phyloP scores from a whole-genome alignment of 2,329 filamentous ascomycete species.

The Claviceps sp. region DNA sequence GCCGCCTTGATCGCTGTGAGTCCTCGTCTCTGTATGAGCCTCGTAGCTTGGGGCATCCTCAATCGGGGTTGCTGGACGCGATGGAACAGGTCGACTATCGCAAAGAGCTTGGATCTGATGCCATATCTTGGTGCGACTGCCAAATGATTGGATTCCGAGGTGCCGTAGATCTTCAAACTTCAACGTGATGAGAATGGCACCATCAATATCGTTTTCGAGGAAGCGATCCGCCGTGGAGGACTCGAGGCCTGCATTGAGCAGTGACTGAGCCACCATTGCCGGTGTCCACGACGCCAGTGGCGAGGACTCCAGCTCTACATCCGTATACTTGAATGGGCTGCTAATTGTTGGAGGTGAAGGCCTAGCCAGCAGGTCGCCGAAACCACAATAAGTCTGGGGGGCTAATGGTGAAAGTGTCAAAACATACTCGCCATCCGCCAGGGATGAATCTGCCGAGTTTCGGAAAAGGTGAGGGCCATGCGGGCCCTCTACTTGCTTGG shows the following conservation, averaged over 20 bases:
- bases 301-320: conserved; percentile 42
- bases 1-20: conserved; percentile 18
- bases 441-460: conserved; percentile 40
- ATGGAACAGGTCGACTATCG: conserved; percentile 37
- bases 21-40: conserved; percentile 31
- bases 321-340: conserved; percentile 43
- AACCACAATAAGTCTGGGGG: conserved; percentile 40
- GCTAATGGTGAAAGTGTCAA: conserved; percentile 64
- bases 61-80: conserved; percentile 44
- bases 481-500: conserved; percentile 63
- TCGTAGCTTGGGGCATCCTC: conserved; percentile 43
- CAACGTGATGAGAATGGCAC: conserved; percentile 74
- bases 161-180: conserved; percentile 82
- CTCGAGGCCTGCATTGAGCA: conserved; percentile 75
- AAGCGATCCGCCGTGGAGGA: conserved; percentile 68
- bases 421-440: conserved; percentile 32
- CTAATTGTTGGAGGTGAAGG: conserved; percentile 20
- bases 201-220: conserved; percentile 82
- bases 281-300: conserved; percentile 57
- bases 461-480: conserved; percentile 79
- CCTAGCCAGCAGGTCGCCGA: conserved; percentile 15
- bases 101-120: conserved; percentile 61
- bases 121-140: conserved; percentile 68
- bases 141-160: conserved; percentile 68
- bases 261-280: conserved; percentile 70